Percentiles rank a stretch among this genome's conserved stretches.
Conservation (phyloP, 2,329 filamentous ascomycete species). For the Aspergillus sp. region DNA sequence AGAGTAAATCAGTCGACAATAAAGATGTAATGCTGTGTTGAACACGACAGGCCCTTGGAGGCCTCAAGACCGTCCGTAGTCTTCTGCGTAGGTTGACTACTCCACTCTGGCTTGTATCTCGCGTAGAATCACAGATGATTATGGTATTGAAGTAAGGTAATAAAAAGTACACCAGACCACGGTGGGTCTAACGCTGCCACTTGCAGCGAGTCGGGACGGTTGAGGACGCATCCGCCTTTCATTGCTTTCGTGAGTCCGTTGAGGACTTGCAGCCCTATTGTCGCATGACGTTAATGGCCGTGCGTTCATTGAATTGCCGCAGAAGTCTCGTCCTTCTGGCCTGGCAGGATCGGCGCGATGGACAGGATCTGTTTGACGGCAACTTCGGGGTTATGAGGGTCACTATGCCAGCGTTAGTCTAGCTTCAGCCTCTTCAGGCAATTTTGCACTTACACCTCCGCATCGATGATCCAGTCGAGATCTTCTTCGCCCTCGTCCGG, state of each 20-base stretch:
- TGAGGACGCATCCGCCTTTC: too few species aligned
- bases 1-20: conserved; percentile 6
- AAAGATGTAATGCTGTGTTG: conserved; percentile 13
- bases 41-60: conserved; percentile 4
- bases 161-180: neutral
- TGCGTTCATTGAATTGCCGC: neutral
- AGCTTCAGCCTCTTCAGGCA: neutral
- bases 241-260: neutral
- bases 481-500: conserved; percentile 77
- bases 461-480: conserved; percentile 91
- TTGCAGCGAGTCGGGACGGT: neutral
- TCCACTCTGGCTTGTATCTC: conserved; percentile 5
- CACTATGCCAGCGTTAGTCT: conserved; percentile 34
- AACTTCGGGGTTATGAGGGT: conserved; percentile 59
- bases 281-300: neutral
- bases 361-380: conserved; percentile 76
- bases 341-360: conserved; percentile 76
- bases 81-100: conserved; percentile 19
- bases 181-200: neutral
- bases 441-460: conserved; percentile 59
- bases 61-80: too few species aligned
- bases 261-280: neutral
- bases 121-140: neutral
- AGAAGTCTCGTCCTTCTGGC: conserved; percentile 50
- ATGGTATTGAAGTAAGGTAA: neutral